Percentiles rank a stretch among this genome's conserved stretches.
Conservation (phyloP, 1,284 basidiomycete genomes). For the Irpex sp. region DNA sequence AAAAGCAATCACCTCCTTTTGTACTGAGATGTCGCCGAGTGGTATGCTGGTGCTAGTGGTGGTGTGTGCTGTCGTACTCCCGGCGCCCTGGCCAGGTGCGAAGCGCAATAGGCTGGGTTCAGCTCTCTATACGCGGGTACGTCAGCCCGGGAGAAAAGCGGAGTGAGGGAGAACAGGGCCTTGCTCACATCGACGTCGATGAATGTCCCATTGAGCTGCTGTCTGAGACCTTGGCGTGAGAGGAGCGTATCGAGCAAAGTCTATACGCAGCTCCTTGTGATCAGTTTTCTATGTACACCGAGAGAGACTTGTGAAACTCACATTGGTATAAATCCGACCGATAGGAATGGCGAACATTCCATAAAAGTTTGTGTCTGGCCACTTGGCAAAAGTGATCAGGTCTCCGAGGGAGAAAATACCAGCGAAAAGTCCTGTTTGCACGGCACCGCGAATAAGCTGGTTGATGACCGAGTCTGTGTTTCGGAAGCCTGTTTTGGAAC, state of each 20-base stretch:
- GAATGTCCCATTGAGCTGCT: slow-evolving; percentile 11
- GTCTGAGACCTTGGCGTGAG: slow-evolving; percentile 11
- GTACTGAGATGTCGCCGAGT: slow-evolving; percentile 13
- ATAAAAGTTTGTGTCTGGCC: slow-evolving; percentile 34
- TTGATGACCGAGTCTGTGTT: slow-evolving; percentile 42
- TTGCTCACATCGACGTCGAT: slow-evolving; percentile 3
- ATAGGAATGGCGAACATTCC: slow-evolving; percentile 43
- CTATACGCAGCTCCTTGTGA: not conserved
- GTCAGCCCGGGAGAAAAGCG: not conserved
- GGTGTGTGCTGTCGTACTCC: slow-evolving; percentile 2
- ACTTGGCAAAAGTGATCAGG: slow-evolving; percentile 33
- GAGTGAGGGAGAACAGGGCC: not conserved
- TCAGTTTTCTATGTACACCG: not conserved
- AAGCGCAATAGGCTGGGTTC: slow-evolving; percentile 12
- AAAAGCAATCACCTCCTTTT: slow-evolving; percentile 13
- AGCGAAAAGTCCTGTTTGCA: slow-evolving; percentile 45
- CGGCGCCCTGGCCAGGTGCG: not conserved
- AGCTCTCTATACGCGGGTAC: not conserved
- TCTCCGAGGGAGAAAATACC: slow-evolving; percentile 41
- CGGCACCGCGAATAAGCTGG: slow-evolving; percentile 41
- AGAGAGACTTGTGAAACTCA: slow-evolving; percentile 19
- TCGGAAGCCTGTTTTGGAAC: slow-evolving; percentile 41
- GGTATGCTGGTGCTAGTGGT: slow-evolving; percentile 5
- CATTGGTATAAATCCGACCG: slow-evolving; percentile 42
- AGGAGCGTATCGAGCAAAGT: slow-evolving; percentile 18